Evolutionary conservation across 805 yeast genomes (phyloP).

Genomic region (Yamadazyma sp.): DNA sequence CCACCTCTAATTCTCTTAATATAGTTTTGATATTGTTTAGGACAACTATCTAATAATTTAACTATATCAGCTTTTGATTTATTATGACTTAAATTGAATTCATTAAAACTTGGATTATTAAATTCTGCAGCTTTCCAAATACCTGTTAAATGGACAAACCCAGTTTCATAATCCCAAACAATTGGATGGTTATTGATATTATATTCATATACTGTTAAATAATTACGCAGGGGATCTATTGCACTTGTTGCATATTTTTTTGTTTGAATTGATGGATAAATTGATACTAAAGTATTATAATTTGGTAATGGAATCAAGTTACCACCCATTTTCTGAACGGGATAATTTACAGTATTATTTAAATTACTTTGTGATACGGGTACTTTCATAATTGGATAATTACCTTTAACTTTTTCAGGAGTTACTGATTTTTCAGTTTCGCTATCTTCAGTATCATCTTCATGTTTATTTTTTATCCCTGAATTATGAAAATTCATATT

Average conservation of each 20-base stretch:
- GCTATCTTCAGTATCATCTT: no score
- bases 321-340: constrained; percentile 9
- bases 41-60: constrained; percentile 62
- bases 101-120: constrained; percentile 5
- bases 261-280: constrained; percentile 21
- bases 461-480: no score
- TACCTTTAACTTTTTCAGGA: no score
- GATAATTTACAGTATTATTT: no score
- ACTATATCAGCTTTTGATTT: constrained; percentile 71
- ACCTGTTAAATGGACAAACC: constrained; percentile 84
- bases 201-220: constrained; percentile 70
- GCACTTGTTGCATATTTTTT: constrained; percentile 66
- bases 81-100: not conserved
- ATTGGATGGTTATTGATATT: constrained; percentile 67
- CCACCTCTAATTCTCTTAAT: constrained; percentile 86
- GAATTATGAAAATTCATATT: no score
- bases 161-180: constrained; percentile 83
- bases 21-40: constrained; percentile 55
- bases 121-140: constrained; percentile 64
- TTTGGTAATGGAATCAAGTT: constrained; percentile 7
- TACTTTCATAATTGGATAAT: no score
- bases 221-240: constrained; percentile 63
- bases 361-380: no score
- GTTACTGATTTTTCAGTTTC: no score
- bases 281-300: constrained; percentile 5